phyloP scores from a whole-genome alignment of 345 rosid genomes.

The Conringia planisiliqua region DNA sequence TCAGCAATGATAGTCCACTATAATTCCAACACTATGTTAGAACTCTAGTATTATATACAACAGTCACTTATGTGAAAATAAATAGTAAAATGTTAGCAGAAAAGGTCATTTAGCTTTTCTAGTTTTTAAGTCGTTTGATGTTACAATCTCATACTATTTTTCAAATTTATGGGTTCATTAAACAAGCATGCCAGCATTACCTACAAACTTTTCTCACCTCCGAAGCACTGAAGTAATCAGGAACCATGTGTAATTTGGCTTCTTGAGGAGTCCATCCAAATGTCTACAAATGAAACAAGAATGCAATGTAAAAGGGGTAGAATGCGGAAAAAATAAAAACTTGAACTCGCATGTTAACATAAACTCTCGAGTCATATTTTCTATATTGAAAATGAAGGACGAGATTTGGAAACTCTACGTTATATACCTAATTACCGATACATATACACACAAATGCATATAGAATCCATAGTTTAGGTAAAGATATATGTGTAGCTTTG shows the following conservation, averaged over 20 bases:
- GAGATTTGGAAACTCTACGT: background rate
- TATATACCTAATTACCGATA: background rate
- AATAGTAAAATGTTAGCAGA: background rate
- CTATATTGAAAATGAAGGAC: background rate
- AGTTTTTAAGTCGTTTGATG: background rate
- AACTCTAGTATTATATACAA: background rate
- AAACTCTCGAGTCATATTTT: background rate
- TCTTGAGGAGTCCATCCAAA: constrained; percentile 95
- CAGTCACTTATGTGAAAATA: background rate
- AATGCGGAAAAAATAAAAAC: background rate
- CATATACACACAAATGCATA: background rate
- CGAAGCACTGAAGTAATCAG: constrained; percentile 76
- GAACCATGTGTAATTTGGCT: constrained; percentile 91
- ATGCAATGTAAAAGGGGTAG: background rate
- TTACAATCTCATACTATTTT: constrained; percentile 2
- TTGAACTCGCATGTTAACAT: background rate
- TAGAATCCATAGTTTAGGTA: background rate
- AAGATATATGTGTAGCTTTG: background rate
- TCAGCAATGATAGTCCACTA: constrained; percentile 84
- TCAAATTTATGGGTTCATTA: constrained; percentile 6
- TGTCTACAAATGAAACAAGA: constrained; percentile 45
- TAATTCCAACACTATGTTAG: constrained; percentile 29
- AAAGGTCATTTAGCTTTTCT: constrained; percentile 4
- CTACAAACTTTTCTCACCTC: constrained; percentile 56
- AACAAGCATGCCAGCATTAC: background rate